These are phyloP conservation scores for Tylopilus subfusipes DNA, from an alignment of 768 basidiomycete genomes.

Conservation along the genomic window DNA sequence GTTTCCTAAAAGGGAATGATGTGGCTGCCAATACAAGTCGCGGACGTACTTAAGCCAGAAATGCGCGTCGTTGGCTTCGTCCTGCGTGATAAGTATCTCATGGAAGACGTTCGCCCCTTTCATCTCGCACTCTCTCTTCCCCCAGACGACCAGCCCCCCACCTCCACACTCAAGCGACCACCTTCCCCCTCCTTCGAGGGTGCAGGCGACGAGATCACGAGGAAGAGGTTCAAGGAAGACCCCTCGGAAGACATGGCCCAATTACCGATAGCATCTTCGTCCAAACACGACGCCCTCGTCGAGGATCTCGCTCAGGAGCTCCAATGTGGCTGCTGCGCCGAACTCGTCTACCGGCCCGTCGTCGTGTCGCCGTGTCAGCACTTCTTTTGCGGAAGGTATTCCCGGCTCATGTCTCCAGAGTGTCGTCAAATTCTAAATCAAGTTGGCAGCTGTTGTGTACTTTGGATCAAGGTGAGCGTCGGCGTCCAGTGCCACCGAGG, in stretches of 20 bases:
- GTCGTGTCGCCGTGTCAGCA: constrained; percentile 83
- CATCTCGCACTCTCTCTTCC: neutral
- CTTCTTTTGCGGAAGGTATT: constrained; percentile 87
- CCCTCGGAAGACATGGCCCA: constrained; percentile 18
- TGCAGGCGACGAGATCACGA: constrained; percentile 42
- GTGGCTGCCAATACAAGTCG: constrained; percentile 22
- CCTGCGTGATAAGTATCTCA: constrained; percentile 17
- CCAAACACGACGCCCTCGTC: constrained; percentile 37
- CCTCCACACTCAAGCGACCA: constrained; percentile 50
- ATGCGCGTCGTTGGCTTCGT: constrained; percentile 15
- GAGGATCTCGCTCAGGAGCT: constrained; percentile 71
- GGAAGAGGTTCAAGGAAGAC: constrained; percentile 61
- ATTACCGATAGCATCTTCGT: constrained; percentile 15
- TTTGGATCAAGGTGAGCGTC: constrained; percentile 78
- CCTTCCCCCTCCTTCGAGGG: constrained; percentile 59
- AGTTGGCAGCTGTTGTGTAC: constrained; percentile 62
- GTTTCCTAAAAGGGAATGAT: constrained; percentile 23
- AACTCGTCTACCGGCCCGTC: constrained; percentile 77
- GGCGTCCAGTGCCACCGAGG: constrained; percentile 7
- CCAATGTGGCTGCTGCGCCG: constrained; percentile 84
- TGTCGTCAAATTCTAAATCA: constrained; percentile 42
- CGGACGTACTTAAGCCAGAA: constrained; percentile 21
- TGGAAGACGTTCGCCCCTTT: constrained; percentile 13
- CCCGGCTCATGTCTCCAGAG: neutral
- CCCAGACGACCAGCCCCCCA: constrained; percentile 15